Conservation (phyloP, 257 asterid genomes). For the Nicotiana obtusifolia region DNA sequence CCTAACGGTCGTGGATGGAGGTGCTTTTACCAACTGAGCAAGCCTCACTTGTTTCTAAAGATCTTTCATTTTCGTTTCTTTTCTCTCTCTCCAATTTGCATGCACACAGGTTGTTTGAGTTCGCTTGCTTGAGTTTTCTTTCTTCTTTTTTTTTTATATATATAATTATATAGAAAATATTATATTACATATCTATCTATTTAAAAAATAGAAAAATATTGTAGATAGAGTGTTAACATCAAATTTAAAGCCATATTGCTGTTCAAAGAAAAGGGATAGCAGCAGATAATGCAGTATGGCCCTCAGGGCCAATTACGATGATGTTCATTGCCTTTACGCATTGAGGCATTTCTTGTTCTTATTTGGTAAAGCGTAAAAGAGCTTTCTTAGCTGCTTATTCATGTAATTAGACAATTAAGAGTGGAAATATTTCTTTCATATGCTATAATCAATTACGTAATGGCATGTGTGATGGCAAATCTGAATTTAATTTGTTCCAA, state of each 20-base stretch:
- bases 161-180: too few relatives aligned
- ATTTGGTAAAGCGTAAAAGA: not conserved
- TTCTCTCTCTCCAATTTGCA: not conserved
- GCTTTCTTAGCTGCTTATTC: constrained; percentile 1
- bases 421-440: not conserved
- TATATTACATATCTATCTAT: too few relatives aligned
- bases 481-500: not conserved
- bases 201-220: too few relatives aligned
- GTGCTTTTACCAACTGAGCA: too few relatives aligned
- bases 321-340: constrained; percentile 14
- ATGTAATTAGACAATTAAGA: constrained; percentile 9
- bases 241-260: too few relatives aligned
- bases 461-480: not conserved
- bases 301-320: constrained; percentile 15
- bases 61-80: not conserved
- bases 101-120: not conserved
- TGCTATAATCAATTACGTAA: not conserved
- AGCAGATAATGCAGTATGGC: not conserved
- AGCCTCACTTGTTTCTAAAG: too few relatives aligned
- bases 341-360: not conserved
- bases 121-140: too few relatives aligned
- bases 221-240: too few relatives aligned
- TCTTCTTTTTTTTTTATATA: too few relatives aligned
- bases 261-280: not conserved
- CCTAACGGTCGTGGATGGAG: too few relatives aligned